Base-by-base conservation (phyloP, 441 rosid genomes). In the Erodium chrysanthum region DNA sequence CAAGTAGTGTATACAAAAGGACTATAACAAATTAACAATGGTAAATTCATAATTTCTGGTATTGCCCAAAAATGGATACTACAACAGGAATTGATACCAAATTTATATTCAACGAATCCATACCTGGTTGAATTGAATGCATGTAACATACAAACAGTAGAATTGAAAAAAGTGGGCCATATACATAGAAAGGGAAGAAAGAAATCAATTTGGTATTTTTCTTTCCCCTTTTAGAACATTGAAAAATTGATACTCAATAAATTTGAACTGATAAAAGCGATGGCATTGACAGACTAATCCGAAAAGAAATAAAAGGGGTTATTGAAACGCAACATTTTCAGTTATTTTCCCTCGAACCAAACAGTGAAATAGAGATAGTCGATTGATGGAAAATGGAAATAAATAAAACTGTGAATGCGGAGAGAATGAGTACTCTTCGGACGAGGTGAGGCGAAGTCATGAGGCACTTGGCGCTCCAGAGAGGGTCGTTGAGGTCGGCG, bases 401-500 rank as follows among this genome's bases (percentile, higher is more conserved):
- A 59, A 22, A n/a, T n/a, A 44, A 44, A 42, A 42, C 14, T 5
- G 14, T 44, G 17, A 44, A 44, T 44, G 17, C 3, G 1, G 12
- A 64, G 31, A 11, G 27, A 29, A 46, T 17, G 5, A 2, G 23
- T 74, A 90, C 96, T 88, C 84, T 82, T 75, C 92, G 66, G 54
- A 90, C 89, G 68, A 90, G 96, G 64, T 90, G 86, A 25, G 96
- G 91, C 58, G 93, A 88, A 70, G 82, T 83, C 72, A 88, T 25
- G 67, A 92, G 93, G 71, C 90, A 92, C 73, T 88, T 90, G 70
- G 96, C 93, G 78, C 98, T 90, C 98, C 98, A 90, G 29, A 92
- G 92, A 71, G 96, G 96, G 75, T 92, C 98, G 69, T 87, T 85
- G 70, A 92, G 88, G 72, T 92, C 80, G 42, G 92, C 96, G 1